Percentiles rank a stretch among this genome's conserved stretches.
Evolutionary conservation across 345 rosid species (phyloP).

Genomic region (Rhodomyrtus tomentosa): DNA sequence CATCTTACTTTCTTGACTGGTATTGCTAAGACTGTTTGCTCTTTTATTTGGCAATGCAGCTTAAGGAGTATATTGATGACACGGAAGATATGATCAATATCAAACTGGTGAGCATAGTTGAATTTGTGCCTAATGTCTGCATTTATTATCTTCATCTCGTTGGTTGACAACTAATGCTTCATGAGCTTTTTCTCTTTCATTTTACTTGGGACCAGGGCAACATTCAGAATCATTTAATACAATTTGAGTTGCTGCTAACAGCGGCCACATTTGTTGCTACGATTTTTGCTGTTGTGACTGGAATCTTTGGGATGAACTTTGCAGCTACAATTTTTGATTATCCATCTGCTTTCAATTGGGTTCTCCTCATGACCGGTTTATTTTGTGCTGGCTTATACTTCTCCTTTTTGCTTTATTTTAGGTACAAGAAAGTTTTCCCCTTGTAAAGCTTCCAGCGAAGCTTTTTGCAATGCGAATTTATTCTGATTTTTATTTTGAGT

Average conservation of each 20-base stretch:
- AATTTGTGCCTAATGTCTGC: not conserved
- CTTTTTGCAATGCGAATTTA: not conserved
- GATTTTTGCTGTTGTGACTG: conserved; percentile 73
- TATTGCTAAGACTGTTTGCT: not conserved
- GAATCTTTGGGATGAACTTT: conserved; percentile 87
- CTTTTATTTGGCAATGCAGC: conserved; percentile 35
- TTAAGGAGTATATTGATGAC: conserved; percentile 93
- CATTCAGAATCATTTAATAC: conserved; percentile 88
- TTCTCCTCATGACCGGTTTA: conserved; percentile 51
- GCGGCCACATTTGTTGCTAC: conserved; percentile 90
- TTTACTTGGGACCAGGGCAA: conserved; percentile 48
- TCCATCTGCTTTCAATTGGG: conserved; percentile 62
- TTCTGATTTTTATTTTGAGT: not conserved
- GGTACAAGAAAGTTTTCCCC: conserved; percentile 78
- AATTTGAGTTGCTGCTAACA: conserved; percentile 87
- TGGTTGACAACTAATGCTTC: not conserved
- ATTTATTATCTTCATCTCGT: not conserved
- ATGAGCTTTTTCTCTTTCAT: not conserved
- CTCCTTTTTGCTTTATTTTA: conserved; percentile 60
- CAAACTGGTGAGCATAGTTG: conserved; percentile 47
- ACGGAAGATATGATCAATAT: conserved; percentile 95
- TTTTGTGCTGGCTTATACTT: conserved; percentile 43
- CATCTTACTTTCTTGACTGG: not conserved
- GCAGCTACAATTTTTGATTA: conserved; percentile 51
- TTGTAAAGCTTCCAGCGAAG: conserved; percentile 10